Evolutionary conservation across 2,329 filamentous ascomycete species (phyloP).

Genomic region (Paracoccidioides lutzii): DNA sequence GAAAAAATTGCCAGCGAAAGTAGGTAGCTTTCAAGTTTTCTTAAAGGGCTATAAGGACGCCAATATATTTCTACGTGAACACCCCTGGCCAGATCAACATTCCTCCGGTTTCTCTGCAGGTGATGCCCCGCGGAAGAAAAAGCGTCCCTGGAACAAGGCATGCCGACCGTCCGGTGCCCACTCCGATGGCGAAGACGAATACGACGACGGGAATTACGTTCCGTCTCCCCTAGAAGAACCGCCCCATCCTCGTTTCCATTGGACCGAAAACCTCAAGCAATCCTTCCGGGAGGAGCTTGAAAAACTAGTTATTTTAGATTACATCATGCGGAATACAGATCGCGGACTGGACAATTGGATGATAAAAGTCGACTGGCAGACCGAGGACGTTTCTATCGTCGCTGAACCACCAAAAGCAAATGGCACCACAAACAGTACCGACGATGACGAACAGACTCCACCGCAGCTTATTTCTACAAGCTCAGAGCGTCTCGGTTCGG

Average conservation of each 20-base stretch:
- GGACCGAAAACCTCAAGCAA: conserved; percentile 80
- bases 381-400: conserved; percentile 69
- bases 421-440: conserved; percentile 28
- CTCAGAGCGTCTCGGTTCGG: conserved; percentile 23
- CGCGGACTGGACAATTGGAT: conserved; percentile 98
- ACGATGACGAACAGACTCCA: conserved; percentile 35
- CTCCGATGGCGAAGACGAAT: conserved; percentile 50
- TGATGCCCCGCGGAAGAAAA: conserved; percentile 54
- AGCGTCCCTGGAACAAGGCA: conserved; percentile 64
- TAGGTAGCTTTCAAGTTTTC: conserved; percentile 94
- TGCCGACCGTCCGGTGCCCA: conserved; percentile 56
- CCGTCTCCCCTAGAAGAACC: conserved; percentile 36
- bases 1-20: conserved; percentile 75
- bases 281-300: conserved; percentile 90
- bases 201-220: conserved; percentile 33
- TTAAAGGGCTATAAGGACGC: conserved; percentile 95
- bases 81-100: conserved; percentile 93
- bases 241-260: conserved; percentile 49
- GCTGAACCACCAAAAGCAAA: conserved; percentile 67
- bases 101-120: conserved; percentile 54
- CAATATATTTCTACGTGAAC: conserved; percentile 83
- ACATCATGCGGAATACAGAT: conserved; percentile 98
- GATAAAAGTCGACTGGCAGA: conserved; percentile 87
- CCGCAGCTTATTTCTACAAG: conserved; percentile 50
- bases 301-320: conserved; percentile 93